These are phyloP conservation scores for Dysphania ambrosioides DNA, from an alignment of 148 eudicot species.

Conservation along the genomic window DNA sequence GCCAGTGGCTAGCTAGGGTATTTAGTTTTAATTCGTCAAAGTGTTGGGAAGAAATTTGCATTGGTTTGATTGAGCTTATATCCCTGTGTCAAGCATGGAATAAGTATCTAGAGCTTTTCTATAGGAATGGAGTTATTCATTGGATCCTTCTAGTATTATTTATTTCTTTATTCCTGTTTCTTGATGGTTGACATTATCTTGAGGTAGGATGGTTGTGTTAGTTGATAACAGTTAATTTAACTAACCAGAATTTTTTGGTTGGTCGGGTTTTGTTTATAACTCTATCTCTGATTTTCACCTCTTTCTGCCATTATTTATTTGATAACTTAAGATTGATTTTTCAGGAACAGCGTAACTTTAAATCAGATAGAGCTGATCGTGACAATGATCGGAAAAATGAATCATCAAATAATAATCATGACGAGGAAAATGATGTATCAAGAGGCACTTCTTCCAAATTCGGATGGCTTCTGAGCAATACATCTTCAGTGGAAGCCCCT, in stretches of 20 bases:
- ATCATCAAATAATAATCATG: slow-evolving; percentile 24
- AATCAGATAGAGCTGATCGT: slow-evolving; percentile 31
- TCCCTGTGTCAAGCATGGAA: background rate
- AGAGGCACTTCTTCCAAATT: slow-evolving; percentile 27
- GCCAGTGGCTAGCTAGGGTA: background rate
- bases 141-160: background rate
- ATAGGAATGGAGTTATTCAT: background rate
- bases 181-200: too few species aligned
- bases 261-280: background rate
- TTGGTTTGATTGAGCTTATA: background rate
- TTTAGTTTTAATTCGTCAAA: background rate
- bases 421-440: slow-evolving; percentile 30
- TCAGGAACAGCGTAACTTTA: slow-evolving; percentile 33
- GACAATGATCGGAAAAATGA: slow-evolving; percentile 39
- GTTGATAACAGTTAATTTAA: too few species aligned
- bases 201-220: too few species aligned
- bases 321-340: background rate
- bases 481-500: slow-evolving; percentile 26
- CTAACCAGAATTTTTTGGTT: background rate
- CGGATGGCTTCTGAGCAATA: slow-evolving; percentile 25
- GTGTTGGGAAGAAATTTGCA: background rate
- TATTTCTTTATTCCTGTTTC: too few species aligned
- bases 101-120: background rate
- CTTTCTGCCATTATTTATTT: background rate
- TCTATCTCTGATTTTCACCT: background rate